Conservation (phyloP, 495 filamentous ascomycete species). For the Hypomontagnella monticulosa region DNA sequence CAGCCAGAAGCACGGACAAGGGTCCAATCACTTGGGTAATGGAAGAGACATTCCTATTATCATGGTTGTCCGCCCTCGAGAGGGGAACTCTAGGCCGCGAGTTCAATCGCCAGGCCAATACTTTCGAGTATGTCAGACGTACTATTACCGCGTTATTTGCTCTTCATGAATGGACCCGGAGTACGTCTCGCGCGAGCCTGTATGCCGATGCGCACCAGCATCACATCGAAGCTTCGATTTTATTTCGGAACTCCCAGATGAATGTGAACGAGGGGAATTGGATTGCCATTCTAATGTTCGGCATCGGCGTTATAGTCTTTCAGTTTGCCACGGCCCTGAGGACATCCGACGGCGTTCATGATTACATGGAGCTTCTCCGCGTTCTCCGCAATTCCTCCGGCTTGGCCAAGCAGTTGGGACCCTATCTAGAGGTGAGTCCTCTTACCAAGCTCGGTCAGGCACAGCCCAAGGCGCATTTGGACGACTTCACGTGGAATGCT, state of each 20-base stretch:
- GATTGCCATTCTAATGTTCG: conserved; percentile 39
- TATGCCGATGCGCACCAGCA: conserved; percentile 29
- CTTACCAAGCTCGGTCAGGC: background rate
- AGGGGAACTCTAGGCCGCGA: conserved; percentile 1
- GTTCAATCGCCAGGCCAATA: conserved; percentile 13
- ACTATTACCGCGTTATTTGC: conserved; percentile 27
- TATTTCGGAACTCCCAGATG: conserved; percentile 28
- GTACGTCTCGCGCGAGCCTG: conserved; percentile 1
- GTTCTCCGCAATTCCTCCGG: conserved; percentile 26
- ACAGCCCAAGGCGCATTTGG: background rate
- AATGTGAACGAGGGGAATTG: conserved; percentile 38
- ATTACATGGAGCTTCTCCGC: conserved; percentile 30
- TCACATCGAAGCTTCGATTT: conserved; percentile 32
- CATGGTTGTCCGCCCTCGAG: conserved; percentile 9
- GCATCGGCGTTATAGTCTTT: conserved; percentile 40
- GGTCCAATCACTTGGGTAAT: conserved; percentile 6
- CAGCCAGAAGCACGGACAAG: background rate
- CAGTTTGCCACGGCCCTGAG: conserved; percentile 29
- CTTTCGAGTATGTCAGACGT: conserved; percentile 20
- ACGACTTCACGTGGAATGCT: conserved; percentile 13
- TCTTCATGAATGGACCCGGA: conserved; percentile 21
- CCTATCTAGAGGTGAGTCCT: conserved; percentile 32
- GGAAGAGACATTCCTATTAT: conserved; percentile 24
- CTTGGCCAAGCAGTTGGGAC: conserved; percentile 28
- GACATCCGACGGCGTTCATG: conserved; percentile 8